Conservation (phyloP, 768 basidiomycete genomes). For the Austroboletus eburneus region DNA sequence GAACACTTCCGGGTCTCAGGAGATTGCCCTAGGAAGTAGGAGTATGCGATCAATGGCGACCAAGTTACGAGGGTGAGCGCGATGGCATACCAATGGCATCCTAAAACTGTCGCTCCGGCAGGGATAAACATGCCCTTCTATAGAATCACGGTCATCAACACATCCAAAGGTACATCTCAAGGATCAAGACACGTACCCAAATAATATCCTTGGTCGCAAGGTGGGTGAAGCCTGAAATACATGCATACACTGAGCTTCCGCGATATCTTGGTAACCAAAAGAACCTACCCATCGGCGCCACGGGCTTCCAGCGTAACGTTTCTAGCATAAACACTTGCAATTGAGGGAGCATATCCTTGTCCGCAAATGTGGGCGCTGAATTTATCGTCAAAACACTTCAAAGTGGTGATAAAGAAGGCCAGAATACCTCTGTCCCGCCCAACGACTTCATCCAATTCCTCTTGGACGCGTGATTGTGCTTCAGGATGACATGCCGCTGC, state of each 20-base stretch:
- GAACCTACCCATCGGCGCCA: conserved; percentile 26
- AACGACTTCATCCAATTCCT: conserved; percentile 48
- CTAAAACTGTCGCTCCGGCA: conserved; percentile 10
- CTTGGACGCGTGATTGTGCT: conserved; percentile 44
- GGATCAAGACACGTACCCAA: conserved; percentile 40
- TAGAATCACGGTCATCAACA: neutral
- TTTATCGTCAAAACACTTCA: neutral
- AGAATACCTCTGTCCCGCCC: conserved; percentile 31
- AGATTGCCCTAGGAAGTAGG: conserved; percentile 9
- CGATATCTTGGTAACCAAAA: no score
- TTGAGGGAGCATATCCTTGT: conserved; percentile 29
- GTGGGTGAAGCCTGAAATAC: conserved; percentile 47
- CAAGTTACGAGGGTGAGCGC: neutral
- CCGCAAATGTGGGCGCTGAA: conserved; percentile 34
- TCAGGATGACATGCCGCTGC: conserved; percentile 48
- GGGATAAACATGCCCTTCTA: conserved; percentile 11
- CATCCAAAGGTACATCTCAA: neutral
- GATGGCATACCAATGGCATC: conserved; percentile 10
- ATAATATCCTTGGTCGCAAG: conserved; percentile 57
- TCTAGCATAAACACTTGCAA: conserved; percentile 34
- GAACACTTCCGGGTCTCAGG: conserved; percentile 8
- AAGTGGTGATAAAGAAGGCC: neutral
- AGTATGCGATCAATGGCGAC: neutral
- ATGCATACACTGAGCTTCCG: neutral
- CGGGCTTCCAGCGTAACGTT: conserved; percentile 33